phyloP scores from a whole-genome alignment of 352 stramenopile genomes.

The Lagenidium sp. region DNA sequence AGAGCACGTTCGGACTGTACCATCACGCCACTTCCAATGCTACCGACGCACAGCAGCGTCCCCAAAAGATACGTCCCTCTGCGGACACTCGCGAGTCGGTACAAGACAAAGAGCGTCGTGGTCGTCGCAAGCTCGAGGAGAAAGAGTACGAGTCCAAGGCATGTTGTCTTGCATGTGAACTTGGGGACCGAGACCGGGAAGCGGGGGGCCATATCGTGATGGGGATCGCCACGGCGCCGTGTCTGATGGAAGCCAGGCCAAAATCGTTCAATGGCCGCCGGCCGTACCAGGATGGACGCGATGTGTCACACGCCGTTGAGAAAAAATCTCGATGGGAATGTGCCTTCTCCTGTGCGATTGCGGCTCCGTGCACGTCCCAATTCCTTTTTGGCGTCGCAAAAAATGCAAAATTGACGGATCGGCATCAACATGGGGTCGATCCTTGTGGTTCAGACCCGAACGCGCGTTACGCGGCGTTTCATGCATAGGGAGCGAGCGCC shows the following conservation, averaged over 20 bases:
- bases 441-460: neutral
- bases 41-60: slow-evolving; percentile 25
- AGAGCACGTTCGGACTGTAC: slow-evolving; percentile 17
- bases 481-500: too few species aligned
- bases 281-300: neutral
- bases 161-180: slow-evolving; percentile 42
- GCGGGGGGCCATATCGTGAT: neutral
- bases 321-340: too few species aligned
- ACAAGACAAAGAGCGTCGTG: slow-evolving; percentile 27
- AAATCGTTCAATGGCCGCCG: neutral
- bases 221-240: neutral
- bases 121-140: slow-evolving; percentile 30
- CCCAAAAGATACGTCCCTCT: slow-evolving; percentile 21
- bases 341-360: too few species aligned
- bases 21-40: slow-evolving; percentile 30
- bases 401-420: neutral
- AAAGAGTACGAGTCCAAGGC: slow-evolving; percentile 22
- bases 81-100: slow-evolving; percentile 25
- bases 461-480: neutral
- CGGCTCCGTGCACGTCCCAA: too few species aligned
- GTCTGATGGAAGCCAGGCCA: neutral
- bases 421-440: neutral
- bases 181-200: slow-evolving; percentile 20
- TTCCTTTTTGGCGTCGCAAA: too few species aligned
- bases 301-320: neutral